Evolutionary conservation across 257 asterid species (phyloP).

Genomic region (Solanum rostratum): DNA sequence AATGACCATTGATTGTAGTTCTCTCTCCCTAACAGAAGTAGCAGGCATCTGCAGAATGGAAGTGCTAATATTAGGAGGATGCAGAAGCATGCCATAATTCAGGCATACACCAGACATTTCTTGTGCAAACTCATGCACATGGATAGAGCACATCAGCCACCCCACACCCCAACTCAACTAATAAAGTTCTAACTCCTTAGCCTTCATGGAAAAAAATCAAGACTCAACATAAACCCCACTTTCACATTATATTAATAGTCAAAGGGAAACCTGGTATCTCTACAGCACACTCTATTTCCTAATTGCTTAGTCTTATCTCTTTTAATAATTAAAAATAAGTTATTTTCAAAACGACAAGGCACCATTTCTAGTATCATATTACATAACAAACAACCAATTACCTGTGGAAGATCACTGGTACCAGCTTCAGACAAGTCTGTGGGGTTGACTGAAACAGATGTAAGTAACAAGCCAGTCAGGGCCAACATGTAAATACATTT

Average conservation of each 20-base stretch:
- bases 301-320: background rate
- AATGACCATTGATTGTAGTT: constrained; percentile 67
- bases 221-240: background rate
- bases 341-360: background rate
- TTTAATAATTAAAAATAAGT: background rate
- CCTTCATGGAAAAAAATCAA: background rate
- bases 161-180: background rate
- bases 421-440: constrained; percentile 46
- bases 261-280: background rate
- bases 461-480: background rate
- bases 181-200: background rate
- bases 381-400: constrained; percentile 7
- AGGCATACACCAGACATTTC: background rate
- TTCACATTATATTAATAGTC: background rate
- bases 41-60: constrained; percentile 26
- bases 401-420: constrained; percentile 56
- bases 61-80: background rate
- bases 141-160: background rate
- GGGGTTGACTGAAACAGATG: constrained; percentile 35
- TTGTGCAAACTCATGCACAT: background rate
- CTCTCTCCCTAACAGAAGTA: constrained; percentile 46
- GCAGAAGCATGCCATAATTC: background rate
- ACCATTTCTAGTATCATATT: background rate
- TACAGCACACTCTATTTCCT: background rate
- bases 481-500: background rate